Evolutionary conservation across 345 rosid genomes (phyloP).

Genomic region (Erysimum cheiranthoides): DNA sequence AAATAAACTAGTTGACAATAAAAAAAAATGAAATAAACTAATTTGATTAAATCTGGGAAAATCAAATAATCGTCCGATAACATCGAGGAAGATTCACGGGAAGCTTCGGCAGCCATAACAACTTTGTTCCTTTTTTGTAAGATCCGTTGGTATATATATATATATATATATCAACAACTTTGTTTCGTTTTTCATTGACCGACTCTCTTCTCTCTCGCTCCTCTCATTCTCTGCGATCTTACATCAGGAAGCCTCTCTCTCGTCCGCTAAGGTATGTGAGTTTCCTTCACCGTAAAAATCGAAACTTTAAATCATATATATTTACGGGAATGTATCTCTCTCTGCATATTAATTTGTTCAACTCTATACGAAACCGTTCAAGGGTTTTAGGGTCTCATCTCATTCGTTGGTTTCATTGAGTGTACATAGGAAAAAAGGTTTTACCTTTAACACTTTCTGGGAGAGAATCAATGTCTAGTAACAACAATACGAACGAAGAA

Average conservation of each 20-base stretch:
- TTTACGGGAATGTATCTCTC: not conserved
- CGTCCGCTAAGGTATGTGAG: not conserved
- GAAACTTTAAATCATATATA: not conserved
- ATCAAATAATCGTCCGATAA: not conserved
- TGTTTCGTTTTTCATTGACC: slow-evolving; percentile 16
- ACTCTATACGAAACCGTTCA: not conserved
- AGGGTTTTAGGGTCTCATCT: not conserved
- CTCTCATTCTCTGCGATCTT: slow-evolving; percentile 23
- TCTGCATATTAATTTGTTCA: slow-evolving; percentile 15
- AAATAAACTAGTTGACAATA: not conserved
- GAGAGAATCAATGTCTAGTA: slow-evolving; percentile 36
- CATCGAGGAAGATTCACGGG: not conserved
- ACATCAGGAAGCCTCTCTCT: slow-evolving; percentile 9
- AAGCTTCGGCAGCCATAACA: slow-evolving; percentile 7
- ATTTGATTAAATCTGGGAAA: not conserved
- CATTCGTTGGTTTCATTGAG: not conserved
- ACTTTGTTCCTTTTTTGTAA: not conserved
- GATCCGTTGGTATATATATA: not conserved
- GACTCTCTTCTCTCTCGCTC: slow-evolving; percentile 1
- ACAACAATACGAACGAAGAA: slow-evolving; percentile 59
- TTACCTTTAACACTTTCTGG: not conserved
- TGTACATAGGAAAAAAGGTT: not conserved
- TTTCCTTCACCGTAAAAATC: not conserved
- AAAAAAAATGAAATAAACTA: not conserved
- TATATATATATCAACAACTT: slow-evolving; percentile 4